These are phyloP conservation scores for Tetrahymena malaccensis DNA, from an alignment of 73 alveolate genomes.

Conservation along the genomic window DNA sequence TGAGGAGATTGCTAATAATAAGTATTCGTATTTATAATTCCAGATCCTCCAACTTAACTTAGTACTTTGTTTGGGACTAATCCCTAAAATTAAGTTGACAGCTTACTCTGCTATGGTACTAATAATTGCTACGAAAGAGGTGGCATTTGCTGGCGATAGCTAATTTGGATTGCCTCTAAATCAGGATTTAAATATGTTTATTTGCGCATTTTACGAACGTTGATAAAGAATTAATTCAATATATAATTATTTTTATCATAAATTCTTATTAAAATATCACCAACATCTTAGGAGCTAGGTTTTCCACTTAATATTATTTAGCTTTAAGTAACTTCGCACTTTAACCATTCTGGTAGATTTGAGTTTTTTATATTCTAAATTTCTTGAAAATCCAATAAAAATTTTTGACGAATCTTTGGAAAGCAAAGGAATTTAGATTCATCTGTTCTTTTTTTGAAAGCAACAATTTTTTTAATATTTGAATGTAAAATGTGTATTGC, in stretches of 20 bases:
- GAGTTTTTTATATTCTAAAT: neutral
- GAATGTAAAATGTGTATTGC: neutral
- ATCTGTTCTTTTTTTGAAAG: neutral
- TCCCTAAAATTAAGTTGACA: neutral
- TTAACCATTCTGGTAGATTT: neutral
- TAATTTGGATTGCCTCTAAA: neutral
- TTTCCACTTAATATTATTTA: neutral
- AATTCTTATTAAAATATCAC: neutral
- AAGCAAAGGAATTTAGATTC: neutral
- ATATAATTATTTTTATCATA: neutral
- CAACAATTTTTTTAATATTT: neutral
- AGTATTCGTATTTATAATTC: neutral
- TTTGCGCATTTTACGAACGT: neutral
- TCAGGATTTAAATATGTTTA: neutral
- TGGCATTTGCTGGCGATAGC: neutral
- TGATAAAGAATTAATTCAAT: neutral
- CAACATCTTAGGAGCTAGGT: neutral
- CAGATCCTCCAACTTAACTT: neutral
- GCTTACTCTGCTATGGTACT: neutral
- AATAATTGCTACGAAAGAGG: neutral
- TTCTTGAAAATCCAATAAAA: neutral
- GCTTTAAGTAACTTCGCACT: neutral
- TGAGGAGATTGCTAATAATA: neutral
- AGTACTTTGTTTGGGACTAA: neutral
- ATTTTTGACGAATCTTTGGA: neutral